Base-by-base conservation (phyloP, 441 rosid genomes). In the Adansonia gregorii region DNA sequence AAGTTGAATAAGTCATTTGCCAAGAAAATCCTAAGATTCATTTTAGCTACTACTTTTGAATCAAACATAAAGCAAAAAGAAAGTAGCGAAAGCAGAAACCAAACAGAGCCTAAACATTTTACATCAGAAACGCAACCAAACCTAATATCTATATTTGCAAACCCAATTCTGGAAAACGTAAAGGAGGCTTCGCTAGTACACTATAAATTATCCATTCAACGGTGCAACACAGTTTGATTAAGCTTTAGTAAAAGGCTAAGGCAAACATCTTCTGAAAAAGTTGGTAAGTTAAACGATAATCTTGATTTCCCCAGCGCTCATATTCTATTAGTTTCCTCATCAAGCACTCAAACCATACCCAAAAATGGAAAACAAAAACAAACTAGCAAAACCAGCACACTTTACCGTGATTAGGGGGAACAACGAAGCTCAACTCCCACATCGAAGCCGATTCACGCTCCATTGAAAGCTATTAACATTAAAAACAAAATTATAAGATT, bases 341-440 rank as follows among this genome's bases (percentile, higher is more conserved):
- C 17, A 67, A 27, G 65, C 75, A 78, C 64, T 65, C 73, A 51
- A 46, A 72, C 76, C 3, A 27, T 70, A 70, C 41, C 64, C 31
- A 61, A 67, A 76, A 60, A 4, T 2, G 14, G 1, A 48, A 67
- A 73, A 10, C 19, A 8, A 60, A 7, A 35, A 55, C 7, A 52
- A 49, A 66, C 41, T 27, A 64, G 12, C 31, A 45, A 64, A 7
- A 14, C 35, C 19, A 67, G 14, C 63, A 64, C 45, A 8, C 8
- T 48, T 41, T 81, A 96, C 98, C 98, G 75, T 96, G 99, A 88
- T 96, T 93, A 73, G 98, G 90, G 80, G 99, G 97, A 82, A 96
- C 98, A 79, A 96, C 99, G 68, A 96, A 96, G 86, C 99, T 91
- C 75, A 93, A 74, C 48, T 90, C 98, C 90, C 98, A 94, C 90